These are phyloP conservation scores for Citropsis articulata DNA, from an alignment of 345 rosid species.

Conservation along the genomic window DNA sequence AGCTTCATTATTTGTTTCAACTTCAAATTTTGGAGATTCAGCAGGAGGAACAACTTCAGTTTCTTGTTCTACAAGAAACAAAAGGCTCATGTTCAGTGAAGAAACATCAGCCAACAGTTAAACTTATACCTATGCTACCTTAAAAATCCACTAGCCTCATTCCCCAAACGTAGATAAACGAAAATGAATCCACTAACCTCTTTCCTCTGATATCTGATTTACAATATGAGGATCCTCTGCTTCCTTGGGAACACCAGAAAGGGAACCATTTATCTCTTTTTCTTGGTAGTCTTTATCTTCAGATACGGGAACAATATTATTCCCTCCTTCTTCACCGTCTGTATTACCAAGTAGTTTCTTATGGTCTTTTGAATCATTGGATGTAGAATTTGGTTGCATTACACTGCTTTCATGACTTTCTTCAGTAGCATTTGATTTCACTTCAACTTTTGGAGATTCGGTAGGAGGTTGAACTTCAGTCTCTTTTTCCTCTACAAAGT, in stretches of 20 bases:
- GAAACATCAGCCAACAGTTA: not conserved
- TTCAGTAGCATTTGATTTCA: constrained; percentile 15
- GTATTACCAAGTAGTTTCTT: constrained; percentile 7
- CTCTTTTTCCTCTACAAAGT: not conserved
- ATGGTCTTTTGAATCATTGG: constrained; percentile 13
- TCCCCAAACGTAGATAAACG: not conserved
- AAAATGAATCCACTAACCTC: constrained; percentile 7
- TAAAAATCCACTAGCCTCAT: not conserved
- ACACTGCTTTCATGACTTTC: constrained; percentile 6
- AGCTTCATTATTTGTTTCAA: constrained; percentile 3
- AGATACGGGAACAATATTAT: constrained; percentile 13
- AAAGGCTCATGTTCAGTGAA: not conserved
- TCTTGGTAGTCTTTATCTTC: constrained; percentile 14
- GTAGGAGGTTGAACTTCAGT: not conserved
- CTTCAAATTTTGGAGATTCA: constrained; percentile 17
- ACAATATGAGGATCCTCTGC: constrained; percentile 5
- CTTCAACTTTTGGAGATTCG: not conserved
- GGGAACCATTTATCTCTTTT: constrained; percentile 7
- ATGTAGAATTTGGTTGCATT: constrained; percentile 2
- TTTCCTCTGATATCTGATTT: constrained; percentile 8
- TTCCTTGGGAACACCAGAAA: constrained; percentile 3
- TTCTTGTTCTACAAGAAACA: constrained; percentile 22
- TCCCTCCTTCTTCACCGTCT: constrained; percentile 17
- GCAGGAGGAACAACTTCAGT: constrained; percentile 16
- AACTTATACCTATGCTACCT: not conserved